Base-by-base conservation (phyloP, 1,284 basidiomycete species). In the Rhizoctonia solani region DNA sequence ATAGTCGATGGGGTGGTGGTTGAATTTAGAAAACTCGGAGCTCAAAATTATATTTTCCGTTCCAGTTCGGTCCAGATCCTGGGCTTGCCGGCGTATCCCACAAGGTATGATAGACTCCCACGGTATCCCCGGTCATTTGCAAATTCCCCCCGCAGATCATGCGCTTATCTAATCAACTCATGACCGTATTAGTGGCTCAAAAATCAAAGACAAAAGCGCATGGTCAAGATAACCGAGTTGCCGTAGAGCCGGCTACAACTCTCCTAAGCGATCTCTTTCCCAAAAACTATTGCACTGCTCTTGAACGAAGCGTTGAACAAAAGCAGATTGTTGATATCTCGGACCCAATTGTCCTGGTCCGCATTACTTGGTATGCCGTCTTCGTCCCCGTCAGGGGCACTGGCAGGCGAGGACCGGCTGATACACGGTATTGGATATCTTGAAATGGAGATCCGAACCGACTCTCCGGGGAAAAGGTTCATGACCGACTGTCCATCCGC, bases 261-360 rank as follows among this genome's bases (percentile, higher is more conserved):
- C n/a, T n/a, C n/a, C 11, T 41, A 55, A 16, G 30, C 52, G 13
- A 19, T 37, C 34, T 23, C 32, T 11, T 41, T 21, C 16, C 21
- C 32, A 41, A 39, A 32, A 19, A 39, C n/a, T 19, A 55, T 19
- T 41, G 32, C 37, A 41, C 37, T 39, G 19, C 32, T 39, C 19
- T 21, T 21, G 19, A 27, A 95, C 0, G 92, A 93, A 32, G 90
- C 90, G 72, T 95, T 95, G 78, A 95, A 95, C 78, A 95, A 92
- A 68, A 95, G 77, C 68, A 95, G 77, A 70, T 91, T 93, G 75
- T 98, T 98, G 78, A 98, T 97, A 76, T 98, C 96, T 69, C 92
- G 81, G 23, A 98, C 93, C 95, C 95, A 98, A 73, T 94, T 92
- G 72, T 95, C 92, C 73, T 65, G 55, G 13, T 39, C 42, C 11